Evolutionary conservation across 257 asterid genomes (phyloP), one percentile per base, ranked within the genome.

Genomic region (Anisodus tanguticus): DNA sequence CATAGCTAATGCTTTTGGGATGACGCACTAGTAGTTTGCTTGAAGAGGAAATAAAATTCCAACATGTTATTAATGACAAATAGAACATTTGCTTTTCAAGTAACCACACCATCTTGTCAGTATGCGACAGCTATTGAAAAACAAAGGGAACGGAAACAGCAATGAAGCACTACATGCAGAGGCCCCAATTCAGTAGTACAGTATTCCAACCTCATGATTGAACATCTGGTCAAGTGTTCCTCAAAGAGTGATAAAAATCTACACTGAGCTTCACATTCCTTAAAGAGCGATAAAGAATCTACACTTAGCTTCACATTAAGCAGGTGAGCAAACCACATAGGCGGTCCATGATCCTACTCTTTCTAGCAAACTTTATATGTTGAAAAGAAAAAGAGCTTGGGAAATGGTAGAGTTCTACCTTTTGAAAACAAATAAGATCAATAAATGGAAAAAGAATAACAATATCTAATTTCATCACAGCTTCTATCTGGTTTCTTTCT

Each of bases 41-140:
- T 3, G 47, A 43, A 47, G 16, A 78, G 47, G 2, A 39, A 53
- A 39, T 4, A 47, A 53, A 37, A 66, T 11, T 43, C 19, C 60
- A 78, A 77, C 66, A 11, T 63, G 60, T 26, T 22, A 84, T 76
- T 76, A 49, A 51, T 51, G 81, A 76, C 63, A 76, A 26, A 76
- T 51, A 76, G 60, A 53, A 64, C 45, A 26, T 51, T 26, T 76
- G 62, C 8, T 51, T 51, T 76, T 22, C 81, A 51, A 51, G 45
- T 26, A n/a, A 26, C 26, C 43, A 74, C 12, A 11, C 43, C 63
- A 76, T 16, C 79, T 71, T 19, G 4, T 43, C 4, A 17, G 35
- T 71, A 8, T 4, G 4, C 17, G 12, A 71, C 37, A 71, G 16
- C 79, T 35, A 16, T 76, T 22, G 63, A 13, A 76, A 76, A 76